Conservation (phyloP, 306 rosid species). For the Gastrolobium bilobum region DNA sequence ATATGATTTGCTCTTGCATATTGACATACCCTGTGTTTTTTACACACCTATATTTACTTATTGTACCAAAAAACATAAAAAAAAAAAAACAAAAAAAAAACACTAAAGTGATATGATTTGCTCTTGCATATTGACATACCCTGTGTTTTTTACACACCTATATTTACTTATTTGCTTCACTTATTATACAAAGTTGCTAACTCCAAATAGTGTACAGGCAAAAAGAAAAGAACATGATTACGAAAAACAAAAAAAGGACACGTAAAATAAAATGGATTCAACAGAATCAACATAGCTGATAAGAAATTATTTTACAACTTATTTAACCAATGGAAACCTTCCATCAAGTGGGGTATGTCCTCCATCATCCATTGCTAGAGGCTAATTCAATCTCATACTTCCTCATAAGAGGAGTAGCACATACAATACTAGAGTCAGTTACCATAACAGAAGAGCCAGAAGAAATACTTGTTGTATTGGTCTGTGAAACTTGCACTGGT, state of each 20-base stretch:
- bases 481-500: conserved; percentile 8
- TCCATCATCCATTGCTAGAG: conserved; percentile 29
- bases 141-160: too few species aligned
- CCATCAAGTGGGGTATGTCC: not conserved
- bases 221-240: not conserved
- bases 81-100: too few species aligned
- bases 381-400: conserved; percentile 49
- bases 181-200: too few species aligned
- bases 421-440: conserved; percentile 20
- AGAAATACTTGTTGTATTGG: not conserved
- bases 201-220: not conserved
- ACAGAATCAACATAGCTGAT: not conserved
- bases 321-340: not conserved
- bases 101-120: too few species aligned
- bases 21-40: too few species aligned
- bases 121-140: too few species aligned
- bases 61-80: too few species aligned
- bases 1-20: too few species aligned
- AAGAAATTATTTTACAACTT: conserved; percentile 15
- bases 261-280: not conserved
- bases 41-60: too few species aligned
- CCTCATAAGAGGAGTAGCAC: conserved; percentile 48
- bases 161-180: too few species aligned
- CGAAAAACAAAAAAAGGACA: not conserved
- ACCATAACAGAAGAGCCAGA: conserved; percentile 27